phyloP scores from a whole-genome alignment of 2,329 filamentous ascomycete species.

The Hypomyces perniciosus region DNA sequence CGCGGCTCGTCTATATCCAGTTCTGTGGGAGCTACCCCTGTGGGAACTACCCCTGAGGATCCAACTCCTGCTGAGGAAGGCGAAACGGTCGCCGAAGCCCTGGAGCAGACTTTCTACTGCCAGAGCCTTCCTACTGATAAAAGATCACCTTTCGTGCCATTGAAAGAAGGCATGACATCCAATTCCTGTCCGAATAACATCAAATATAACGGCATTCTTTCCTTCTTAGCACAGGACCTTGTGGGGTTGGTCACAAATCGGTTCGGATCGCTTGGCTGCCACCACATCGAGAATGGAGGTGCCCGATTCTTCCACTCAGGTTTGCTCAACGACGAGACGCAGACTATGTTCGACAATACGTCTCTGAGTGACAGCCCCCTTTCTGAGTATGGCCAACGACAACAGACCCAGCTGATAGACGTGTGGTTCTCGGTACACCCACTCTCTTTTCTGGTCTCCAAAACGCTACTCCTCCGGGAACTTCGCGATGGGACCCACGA shows the following conservation, averaged over 20 bases:
- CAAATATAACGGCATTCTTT: constrained; percentile 23
- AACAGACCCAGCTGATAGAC: constrained; percentile 33
- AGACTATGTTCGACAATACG: constrained; percentile 27
- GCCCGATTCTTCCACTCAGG: constrained; percentile 24
- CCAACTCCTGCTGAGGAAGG: constrained; percentile 14
- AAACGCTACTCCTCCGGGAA: constrained; percentile 33
- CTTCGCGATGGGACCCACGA: constrained; percentile 34
- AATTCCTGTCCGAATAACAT: constrained; percentile 17
- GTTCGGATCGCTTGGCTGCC: constrained; percentile 26
- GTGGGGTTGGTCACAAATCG: constrained; percentile 25
- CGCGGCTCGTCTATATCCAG: constrained; percentile 20
- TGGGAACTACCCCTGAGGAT: constrained; percentile 19
- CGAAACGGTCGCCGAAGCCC: constrained; percentile 24
- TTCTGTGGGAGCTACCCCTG: constrained; percentile 6
- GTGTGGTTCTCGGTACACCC: constrained; percentile 37
- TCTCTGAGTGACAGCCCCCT: constrained; percentile 21
- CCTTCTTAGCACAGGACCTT: constrained; percentile 26
- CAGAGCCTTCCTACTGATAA: constrained; percentile 21
- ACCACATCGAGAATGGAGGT: constrained; percentile 22
- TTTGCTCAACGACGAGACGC: constrained; percentile 22
- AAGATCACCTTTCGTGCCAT: constrained; percentile 15
- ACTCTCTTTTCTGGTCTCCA: constrained; percentile 34
- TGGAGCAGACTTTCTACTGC: constrained; percentile 25
- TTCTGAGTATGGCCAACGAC: constrained; percentile 25
- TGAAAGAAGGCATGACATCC: constrained; percentile 16